Base-by-base conservation (phyloP, 805 yeast species). In the Kodamaea leandrae region DNA sequence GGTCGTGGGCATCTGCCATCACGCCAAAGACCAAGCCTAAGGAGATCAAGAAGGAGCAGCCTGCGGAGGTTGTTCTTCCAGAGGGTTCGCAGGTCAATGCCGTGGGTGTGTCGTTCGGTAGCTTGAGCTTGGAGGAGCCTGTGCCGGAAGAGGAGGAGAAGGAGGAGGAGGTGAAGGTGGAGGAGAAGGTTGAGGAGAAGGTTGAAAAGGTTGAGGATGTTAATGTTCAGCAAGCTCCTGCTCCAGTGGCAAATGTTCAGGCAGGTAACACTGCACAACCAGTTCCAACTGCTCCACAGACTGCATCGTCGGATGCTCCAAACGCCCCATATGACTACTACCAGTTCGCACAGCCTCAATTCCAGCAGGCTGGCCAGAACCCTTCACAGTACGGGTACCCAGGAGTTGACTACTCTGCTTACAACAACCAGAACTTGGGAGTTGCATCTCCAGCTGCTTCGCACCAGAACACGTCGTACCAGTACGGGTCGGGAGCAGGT, bases 1-100 rank as follows among this genome's bases (percentile, higher is more conserved):
- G 71, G 54, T 71, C 87, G 4, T 82, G 88, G 86, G 87, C 88
- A 21, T 77, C 89, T 13, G 77, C 83, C 52, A 82, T 82, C 39
- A 63, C 72, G 41, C 74, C 72, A 30, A 67, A 66, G 52, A 61
- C 66, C 37, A 60, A 61, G 42, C 82, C 87, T 33, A 71, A 41
- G 45, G 43, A 38, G 42, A 42, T 40, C 21, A 36, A 44, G 39
- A 43, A 49, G 36, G 50, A 45, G 24, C 44, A 36, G 8, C 37
- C 46, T 27, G 48, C 44, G 32, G 54, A 51, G 37, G 74, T 68
- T 37, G 63, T 80, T 23, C 74, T 81, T 57, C 86, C 86, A 48
- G 65, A 68, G 32, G 47, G 74, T 27, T 66, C 75, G 33, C 66
- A 73, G 42, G 55, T 72, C 44, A 61, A 65, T 54, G 62, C 74